These are phyloP conservation scores for Mortierella sp. DNA, from an alignment of 371 early-diverging fungal species.

Conservation along the genomic window DNA sequence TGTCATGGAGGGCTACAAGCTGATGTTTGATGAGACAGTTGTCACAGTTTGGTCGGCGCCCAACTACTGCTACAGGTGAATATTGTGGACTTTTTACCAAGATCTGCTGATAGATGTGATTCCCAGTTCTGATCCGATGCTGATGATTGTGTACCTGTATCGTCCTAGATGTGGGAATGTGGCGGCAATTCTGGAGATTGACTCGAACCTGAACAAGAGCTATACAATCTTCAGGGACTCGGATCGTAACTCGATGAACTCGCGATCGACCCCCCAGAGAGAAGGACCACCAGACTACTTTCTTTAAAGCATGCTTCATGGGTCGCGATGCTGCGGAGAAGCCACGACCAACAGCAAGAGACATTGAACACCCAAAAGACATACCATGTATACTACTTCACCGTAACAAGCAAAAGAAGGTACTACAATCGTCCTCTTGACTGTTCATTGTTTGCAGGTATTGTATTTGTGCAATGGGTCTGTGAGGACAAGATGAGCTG, in stretches of 20 bases:
- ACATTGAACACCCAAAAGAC: not conserved
- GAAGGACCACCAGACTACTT: conserved; percentile 94
- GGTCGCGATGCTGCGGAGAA: not conserved
- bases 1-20: conserved; percentile 98
- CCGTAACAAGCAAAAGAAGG: too few species aligned
- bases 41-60: conserved; percentile 99
- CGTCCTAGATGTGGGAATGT: conserved; percentile 93
- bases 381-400: too few species aligned
- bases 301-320: conserved; percentile 57
- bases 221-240: conserved; percentile 88
- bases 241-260: conserved; percentile 71
- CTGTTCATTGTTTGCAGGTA: too few species aligned
- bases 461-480: too few species aligned
- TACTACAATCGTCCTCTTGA: too few species aligned
- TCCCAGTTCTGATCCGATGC: conserved; percentile 1
- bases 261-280: conserved; percentile 56
- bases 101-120: not conserved
- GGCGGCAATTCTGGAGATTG: conserved; percentile 97
- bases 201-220: conserved; percentile 86
- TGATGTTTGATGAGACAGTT: conserved; percentile 94
- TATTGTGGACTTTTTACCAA: not conserved
- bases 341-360: not conserved
- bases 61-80: conserved; percentile 95
- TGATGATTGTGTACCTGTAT: too few species aligned
- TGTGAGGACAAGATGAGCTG: too few species aligned